Evolutionary conservation across 257 asterid genomes (phyloP).

Genomic region (Lithospermum erythrorhizon): DNA sequence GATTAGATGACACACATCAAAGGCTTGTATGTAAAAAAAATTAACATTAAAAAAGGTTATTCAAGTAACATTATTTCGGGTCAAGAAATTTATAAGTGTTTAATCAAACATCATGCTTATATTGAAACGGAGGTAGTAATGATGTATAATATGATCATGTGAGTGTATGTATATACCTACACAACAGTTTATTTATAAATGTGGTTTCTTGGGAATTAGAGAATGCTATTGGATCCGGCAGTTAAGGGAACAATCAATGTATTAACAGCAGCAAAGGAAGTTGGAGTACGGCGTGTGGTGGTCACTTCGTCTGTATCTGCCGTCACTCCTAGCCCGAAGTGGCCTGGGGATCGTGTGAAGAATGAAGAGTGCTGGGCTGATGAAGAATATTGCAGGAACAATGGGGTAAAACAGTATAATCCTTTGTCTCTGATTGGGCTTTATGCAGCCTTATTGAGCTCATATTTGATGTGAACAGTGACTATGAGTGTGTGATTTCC

Average conservation of each 20-base stretch:
- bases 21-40: no score
- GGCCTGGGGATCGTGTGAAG: conserved; percentile 56
- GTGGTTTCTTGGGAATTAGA: conserved; percentile 21
- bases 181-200: neutral
- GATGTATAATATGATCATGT: no score
- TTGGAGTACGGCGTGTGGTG: conserved; percentile 79
- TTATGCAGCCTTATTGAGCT: neutral
- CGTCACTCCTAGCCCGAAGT: conserved; percentile 48
- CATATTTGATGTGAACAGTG: no score
- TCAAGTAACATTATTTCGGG: no score
- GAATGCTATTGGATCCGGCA: conserved; percentile 71
- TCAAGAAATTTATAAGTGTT: no score
- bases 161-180: no score
- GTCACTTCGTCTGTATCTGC: conserved; percentile 77
- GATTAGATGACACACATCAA: no score
- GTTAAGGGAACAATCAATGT: conserved; percentile 74
- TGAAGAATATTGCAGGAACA: conserved; percentile 62
- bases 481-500: no score
- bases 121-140: no score
- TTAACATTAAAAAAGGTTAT: no score
- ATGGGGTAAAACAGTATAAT: conserved; percentile 40
- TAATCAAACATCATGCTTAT: no score
- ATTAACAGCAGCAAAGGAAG: conserved; percentile 77
- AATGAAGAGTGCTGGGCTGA: conserved; percentile 90
- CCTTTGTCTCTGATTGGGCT: neutral